phyloP scores from a whole-genome alignment of 2,329 filamentous ascomycete genomes.

The Chaetomiaceae sp. region DNA sequence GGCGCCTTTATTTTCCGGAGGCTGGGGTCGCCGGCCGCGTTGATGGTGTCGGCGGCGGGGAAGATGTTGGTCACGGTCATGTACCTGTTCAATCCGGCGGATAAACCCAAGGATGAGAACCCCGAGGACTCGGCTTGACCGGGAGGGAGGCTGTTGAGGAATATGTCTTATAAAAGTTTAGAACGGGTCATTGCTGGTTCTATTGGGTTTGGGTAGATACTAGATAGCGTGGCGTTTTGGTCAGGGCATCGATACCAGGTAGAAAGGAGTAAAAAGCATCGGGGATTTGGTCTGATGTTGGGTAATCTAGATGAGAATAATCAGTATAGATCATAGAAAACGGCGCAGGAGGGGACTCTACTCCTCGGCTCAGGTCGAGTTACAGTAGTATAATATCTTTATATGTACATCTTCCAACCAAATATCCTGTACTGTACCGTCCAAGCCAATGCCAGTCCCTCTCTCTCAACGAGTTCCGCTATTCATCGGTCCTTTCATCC shows the following conservation, averaged over 20 bases:
- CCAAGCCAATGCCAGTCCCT: too few relatives aligned
- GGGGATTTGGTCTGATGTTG: too few relatives aligned
- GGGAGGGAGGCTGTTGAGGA: background rate
- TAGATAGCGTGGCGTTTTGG: conserved; percentile 12
- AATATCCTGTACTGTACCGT: too few relatives aligned
- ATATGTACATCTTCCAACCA: too few relatives aligned
- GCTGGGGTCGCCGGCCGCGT: conserved; percentile 40
- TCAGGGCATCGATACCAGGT: conserved; percentile 4
- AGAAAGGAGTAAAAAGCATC: background rate
- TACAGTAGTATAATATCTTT: too few relatives aligned
- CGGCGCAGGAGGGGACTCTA: too few relatives aligned
- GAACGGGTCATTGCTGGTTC: background rate
- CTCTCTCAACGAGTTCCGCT: too few relatives aligned
- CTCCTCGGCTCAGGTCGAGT: too few relatives aligned
- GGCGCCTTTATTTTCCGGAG: conserved; percentile 48
- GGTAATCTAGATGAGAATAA: too few relatives aligned
- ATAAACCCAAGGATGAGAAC: conserved; percentile 27
- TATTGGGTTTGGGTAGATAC: background rate
- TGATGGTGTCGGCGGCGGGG: conserved; percentile 42
- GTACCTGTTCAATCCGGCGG: conserved; percentile 41
- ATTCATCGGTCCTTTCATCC: too few relatives aligned
- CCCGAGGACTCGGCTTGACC: conserved; percentile 15
- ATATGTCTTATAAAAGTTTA: too few relatives aligned
- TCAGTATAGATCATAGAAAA: too few relatives aligned
- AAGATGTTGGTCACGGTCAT: conserved; percentile 44